A percentile compares a stretch with the other conserved stretches of the same genome.
phyloP scores from a whole-genome alignment of 805 yeast species.

The Wickerhamiella bombiphila region DNA sequence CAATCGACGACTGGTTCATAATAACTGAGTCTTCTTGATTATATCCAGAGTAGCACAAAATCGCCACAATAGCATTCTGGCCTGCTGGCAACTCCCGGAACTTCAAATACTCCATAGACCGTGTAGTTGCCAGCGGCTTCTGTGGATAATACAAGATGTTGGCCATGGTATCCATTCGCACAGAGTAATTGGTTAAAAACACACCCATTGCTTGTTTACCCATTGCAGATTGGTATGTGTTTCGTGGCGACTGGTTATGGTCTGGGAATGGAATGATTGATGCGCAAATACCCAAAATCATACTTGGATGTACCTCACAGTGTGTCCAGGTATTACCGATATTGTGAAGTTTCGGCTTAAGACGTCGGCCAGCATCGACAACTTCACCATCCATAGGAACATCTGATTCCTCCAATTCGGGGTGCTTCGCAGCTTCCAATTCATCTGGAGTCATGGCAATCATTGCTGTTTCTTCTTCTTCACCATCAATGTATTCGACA shows the following conservation, averaged over 20 bases:
- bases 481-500: slow-evolving; percentile 95
- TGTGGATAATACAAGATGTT: slow-evolving; percentile 95
- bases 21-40: slow-evolving; percentile 99
- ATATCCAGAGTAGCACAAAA: slow-evolving; percentile 95
- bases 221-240: slow-evolving; percentile 98
- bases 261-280: slow-evolving; percentile 99
- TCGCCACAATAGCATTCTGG: slow-evolving; percentile 96
- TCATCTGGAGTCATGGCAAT: slow-evolving; percentile 99
- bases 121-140: slow-evolving; percentile 93
- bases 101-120: slow-evolving; percentile 94
- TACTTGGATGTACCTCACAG: slow-evolving; percentile 97
- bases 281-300: slow-evolving; percentile 98
- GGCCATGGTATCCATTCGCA: slow-evolving; percentile 99
- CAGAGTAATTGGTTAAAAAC: slow-evolving; percentile 82
- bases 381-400: slow-evolving; percentile 19
- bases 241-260: slow-evolving; percentile 98
- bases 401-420: not conserved
- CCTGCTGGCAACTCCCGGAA: slow-evolving; percentile 98
- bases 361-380: slow-evolving; percentile 66
- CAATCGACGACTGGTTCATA: slow-evolving; percentile 97
- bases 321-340: slow-evolving; percentile 83
- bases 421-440: slow-evolving; percentile 44
- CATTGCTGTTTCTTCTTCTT: slow-evolving; percentile 96
- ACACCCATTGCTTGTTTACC: slow-evolving; percentile 99
- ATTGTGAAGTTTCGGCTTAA: slow-evolving; percentile 49